Base-by-base conservation (phyloP, 1,284 basidiomycete genomes). In the Irpex lacteus region DNA sequence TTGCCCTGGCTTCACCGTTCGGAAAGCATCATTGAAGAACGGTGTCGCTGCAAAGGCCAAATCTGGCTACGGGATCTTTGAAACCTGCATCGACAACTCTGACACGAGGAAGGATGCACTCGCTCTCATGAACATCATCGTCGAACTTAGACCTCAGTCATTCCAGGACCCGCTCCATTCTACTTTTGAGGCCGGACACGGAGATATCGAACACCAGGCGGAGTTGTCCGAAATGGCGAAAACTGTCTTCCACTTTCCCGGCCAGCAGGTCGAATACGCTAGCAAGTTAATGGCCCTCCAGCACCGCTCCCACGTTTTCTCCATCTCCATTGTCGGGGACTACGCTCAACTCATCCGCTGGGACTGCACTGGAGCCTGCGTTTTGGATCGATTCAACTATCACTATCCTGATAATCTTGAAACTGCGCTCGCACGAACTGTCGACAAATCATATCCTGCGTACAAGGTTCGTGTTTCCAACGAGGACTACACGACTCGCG, bases 321-420 rank as follows among this genome's bases (percentile, higher is more conserved):
- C 55, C 50, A 21, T 65, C 53, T 56, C 53, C 34, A 44, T 68
- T 5, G 56, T 72, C 2, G 61, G 49, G 1, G 36, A 67, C 9
- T 34, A 56, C 3, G 70, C 71, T 1, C 60, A 70, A 8, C 60
- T 73, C 47, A 62, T 74, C 13, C 68, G 69, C 49, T 74, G 71
- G 70, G 73, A 74, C 34, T 63, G 65, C 8, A 52, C 68, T 8
- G 71, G 67, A 0, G 65, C 67, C 0, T 18, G 68, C 9, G 69
- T 74, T 8, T 66, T 68, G 0, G 66, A 60, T n/a, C 34, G 19
- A 5, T 69, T 74, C 63, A 52, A 69, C 57, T 70, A 67, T 34
- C 49, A 15, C 15, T 44, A 44, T 56, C 54, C 54, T 34, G 32
- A n/a, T 13, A 13, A 47, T 36, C 19, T 32, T 9, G 38, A 47